phyloP scores from a whole-genome alignment of 306 rosid genomes.

The Acmispon strigosus region DNA sequence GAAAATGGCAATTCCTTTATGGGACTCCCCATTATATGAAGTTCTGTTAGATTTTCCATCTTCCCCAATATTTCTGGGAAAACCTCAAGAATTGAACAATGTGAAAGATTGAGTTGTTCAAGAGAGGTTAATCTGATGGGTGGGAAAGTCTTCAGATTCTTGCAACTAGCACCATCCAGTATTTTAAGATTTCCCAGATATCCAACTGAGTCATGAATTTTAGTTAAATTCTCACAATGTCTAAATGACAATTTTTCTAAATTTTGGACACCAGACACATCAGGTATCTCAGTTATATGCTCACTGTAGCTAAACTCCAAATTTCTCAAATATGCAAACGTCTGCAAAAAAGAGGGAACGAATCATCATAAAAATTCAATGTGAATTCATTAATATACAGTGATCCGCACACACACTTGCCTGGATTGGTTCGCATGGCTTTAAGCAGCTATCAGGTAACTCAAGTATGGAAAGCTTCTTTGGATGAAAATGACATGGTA shows the following conservation, averaged over 20 bases:
- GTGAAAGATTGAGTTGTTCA: background rate
- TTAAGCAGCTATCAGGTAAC: background rate
- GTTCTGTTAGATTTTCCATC: background rate
- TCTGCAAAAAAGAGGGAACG: background rate
- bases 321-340: background rate
- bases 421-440: background rate
- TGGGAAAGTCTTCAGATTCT: background rate
- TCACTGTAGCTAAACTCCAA: background rate
- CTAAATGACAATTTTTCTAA: background rate
- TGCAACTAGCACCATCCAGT: background rate
- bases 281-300: background rate
- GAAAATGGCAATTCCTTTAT: background rate
- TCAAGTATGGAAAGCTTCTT: background rate
- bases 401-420: background rate
- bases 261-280: background rate
- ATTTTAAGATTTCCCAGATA: background rate
- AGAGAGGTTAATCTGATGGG: background rate
- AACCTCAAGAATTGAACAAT: background rate
- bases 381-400: background rate
- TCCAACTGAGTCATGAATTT: background rate
- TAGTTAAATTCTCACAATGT: background rate
- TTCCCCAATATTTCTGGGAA: background rate
- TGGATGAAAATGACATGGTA: background rate
- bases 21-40: background rate
- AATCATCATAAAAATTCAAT: too few relatives aligned